Percentiles rank a stretch among this genome's conserved stretches.
These are phyloP conservation scores for Candida freyschussii DNA, from an alignment of 1,139 yeast genomes.

Conservation along the genomic window DNA sequence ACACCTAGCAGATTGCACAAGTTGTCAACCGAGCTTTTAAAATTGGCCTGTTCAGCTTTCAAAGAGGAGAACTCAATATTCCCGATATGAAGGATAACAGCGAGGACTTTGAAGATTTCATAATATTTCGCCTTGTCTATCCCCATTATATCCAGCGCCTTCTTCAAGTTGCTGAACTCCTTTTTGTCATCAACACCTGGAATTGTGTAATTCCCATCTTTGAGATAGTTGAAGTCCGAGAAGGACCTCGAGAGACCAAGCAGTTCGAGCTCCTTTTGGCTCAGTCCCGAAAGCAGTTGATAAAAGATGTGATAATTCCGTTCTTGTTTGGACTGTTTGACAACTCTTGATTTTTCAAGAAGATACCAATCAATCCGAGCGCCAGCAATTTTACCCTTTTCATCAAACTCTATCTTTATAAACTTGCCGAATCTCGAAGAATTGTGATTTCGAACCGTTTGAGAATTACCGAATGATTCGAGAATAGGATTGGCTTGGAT, in stretches of 20 bases:
- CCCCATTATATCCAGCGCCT: conserved; percentile 74
- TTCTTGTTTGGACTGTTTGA: conserved; percentile 69
- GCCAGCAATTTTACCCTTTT: conserved; percentile 66
- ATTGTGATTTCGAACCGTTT: conserved; percentile 89
- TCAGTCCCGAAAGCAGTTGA: conserved; percentile 72
- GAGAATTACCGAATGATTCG: conserved; percentile 97
- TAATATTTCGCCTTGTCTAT: conserved; percentile 51
- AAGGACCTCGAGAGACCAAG: conserved; percentile 44
- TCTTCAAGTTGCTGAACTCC: conserved; percentile 56
- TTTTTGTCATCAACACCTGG: conserved; percentile 70
- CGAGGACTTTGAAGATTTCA: conserved; percentile 61
- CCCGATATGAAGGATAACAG: conserved; percentile 81
- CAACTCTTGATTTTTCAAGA: conserved; percentile 89
- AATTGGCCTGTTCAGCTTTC: conserved; percentile 76
- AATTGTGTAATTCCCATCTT: conserved; percentile 48
- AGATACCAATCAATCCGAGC: conserved; percentile 95
- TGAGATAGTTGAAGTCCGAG: conserved; percentile 49
- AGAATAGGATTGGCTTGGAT: conserved; percentile 92
- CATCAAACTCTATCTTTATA: conserved; percentile 75
- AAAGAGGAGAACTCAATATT: conserved; percentile 71
- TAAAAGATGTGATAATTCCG: conserved; percentile 92
- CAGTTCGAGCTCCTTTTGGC: conserved; percentile 41
- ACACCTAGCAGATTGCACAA: conserved; percentile 67
- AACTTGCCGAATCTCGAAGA: conserved; percentile 97
- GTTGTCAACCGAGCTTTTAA: conserved; percentile 52